Conservation (phyloP, 331 rosid species). For the Malus hybrid region DNA sequence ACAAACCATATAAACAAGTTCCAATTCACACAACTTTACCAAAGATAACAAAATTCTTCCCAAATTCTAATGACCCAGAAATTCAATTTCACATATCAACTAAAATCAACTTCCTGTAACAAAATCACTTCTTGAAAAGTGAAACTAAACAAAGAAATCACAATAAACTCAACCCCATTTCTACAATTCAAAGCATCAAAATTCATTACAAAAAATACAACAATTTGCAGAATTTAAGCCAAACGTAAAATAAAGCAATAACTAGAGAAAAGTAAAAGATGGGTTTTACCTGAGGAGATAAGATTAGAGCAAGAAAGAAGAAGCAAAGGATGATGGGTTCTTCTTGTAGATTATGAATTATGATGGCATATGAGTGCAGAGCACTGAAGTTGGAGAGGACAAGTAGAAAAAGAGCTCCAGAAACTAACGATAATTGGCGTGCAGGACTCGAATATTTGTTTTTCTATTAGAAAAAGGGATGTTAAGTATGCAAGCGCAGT, state of each 20-base stretch:
- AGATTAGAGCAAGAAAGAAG: conserved; percentile 7
- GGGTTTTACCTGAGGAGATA: background rate
- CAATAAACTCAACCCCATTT: background rate
- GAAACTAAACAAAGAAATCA: background rate
- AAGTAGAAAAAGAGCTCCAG: background rate
- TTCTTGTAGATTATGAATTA: background rate
- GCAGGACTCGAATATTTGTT: background rate
- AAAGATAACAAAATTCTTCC: background rate
- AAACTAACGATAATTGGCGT: background rate
- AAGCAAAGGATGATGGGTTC: background rate
- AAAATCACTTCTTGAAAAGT: background rate
- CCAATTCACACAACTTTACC: background rate
- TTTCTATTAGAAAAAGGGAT: no score
- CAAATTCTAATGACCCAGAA: conserved; percentile 7
- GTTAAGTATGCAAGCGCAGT: no score
- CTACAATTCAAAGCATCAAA: background rate
- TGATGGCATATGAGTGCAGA: background rate
- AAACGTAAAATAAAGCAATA: background rate
- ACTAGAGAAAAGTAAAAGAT: conserved; percentile 25
- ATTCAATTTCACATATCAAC: background rate
- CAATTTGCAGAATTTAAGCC: background rate
- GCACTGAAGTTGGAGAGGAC: background rate
- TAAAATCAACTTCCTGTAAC: background rate
- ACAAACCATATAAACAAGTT: background rate
- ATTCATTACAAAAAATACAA: background rate